Evolutionary conservation across 1,284 basidiomycete species (phyloP).

Genomic region (Bondarzewia mesenterica): DNA sequence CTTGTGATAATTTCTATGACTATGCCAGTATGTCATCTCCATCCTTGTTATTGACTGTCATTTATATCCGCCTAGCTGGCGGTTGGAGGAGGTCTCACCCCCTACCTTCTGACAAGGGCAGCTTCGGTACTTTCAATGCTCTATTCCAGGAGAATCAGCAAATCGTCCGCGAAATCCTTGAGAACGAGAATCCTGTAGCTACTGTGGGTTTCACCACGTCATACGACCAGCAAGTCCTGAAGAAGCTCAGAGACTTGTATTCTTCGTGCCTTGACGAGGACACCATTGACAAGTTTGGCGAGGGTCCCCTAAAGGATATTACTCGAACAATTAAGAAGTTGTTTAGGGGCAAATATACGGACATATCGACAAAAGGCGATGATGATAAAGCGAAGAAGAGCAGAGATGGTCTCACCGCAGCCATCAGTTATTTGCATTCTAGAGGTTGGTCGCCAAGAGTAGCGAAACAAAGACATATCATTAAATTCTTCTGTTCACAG

Average conservation of each 20-base stretch:
- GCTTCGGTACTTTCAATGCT: slow-evolving; percentile 55
- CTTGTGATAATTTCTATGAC: slow-evolving; percentile 93
- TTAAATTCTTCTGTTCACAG: slow-evolving; percentile 28
- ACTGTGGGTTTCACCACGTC: slow-evolving; percentile 22
- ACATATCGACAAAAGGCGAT: slow-evolving; percentile 19
- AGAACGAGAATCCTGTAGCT: slow-evolving; percentile 11
- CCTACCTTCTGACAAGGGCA: slow-evolving; percentile 78
- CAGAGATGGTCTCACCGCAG: slow-evolving; percentile 59
- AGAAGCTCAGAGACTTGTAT: slow-evolving; percentile 79
- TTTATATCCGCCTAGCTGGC: slow-evolving; percentile 40
- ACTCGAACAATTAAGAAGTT: slow-evolving; percentile 49
- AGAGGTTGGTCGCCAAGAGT: slow-evolving; percentile 43
- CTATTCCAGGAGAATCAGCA: slow-evolving; percentile 58
- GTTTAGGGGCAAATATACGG: slow-evolving; percentile 43
- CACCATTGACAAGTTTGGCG: slow-evolving; percentile 53
- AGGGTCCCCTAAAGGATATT: slow-evolving; percentile 51
- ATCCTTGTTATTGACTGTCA: slow-evolving; percentile 4
- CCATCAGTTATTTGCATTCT: slow-evolving; percentile 83
- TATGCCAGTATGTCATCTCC: slow-evolving; percentile 64
- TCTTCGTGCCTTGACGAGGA: slow-evolving; percentile 77
- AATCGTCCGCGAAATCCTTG: slow-evolving; percentile 35
- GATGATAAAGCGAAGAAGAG: slow-evolving; percentile 21
- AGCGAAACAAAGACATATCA: not conserved
- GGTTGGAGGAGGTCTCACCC: slow-evolving; percentile 80
- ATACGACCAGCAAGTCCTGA: slow-evolving; percentile 62